Percentiles rank a stretch among this genome's conserved stretches.
Evolutionary conservation across 768 basidiomycete species (phyloP).

Genomic region (Calocera cornea): DNA sequence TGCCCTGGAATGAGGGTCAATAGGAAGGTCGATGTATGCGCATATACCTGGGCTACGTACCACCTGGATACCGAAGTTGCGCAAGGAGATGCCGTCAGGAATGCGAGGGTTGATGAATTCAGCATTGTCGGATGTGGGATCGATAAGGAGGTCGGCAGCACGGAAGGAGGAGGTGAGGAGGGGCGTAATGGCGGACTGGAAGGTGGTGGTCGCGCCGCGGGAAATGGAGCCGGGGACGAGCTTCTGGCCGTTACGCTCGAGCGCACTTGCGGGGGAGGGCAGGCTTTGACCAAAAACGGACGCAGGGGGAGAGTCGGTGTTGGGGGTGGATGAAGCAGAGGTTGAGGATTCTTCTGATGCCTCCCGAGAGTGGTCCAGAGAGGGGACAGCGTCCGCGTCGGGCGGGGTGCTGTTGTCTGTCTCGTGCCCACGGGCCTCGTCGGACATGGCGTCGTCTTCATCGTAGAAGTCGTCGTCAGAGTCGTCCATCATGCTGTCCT

Average conservation of each 20-base stretch:
- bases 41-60: slow-evolving; percentile 35
- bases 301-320: slow-evolving; percentile 13
- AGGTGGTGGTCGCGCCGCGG: slow-evolving; percentile 8
- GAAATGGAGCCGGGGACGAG: slow-evolving; percentile 11
- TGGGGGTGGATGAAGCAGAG: slow-evolving; percentile 14
- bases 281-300: slow-evolving; percentile 9
- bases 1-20: slow-evolving; percentile 36
- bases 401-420: slow-evolving; percentile 22
- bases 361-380: slow-evolving; percentile 11
- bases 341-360: slow-evolving; percentile 18
- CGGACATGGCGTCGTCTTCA: slow-evolving; percentile 36
- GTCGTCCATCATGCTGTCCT: not conserved
- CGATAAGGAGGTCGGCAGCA: slow-evolving; percentile 27
- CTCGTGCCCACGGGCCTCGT: slow-evolving; percentile 19
- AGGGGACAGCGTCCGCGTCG: slow-evolving; percentile 21
- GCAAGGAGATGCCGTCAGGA: slow-evolving; percentile 44
- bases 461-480: slow-evolving; percentile 34
- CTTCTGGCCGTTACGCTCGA: slow-evolving; percentile 8
- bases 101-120: slow-evolving; percentile 59
- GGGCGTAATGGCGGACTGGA: not conserved
- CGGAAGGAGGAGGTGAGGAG: slow-evolving; percentile 23
- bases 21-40: slow-evolving; percentile 9
- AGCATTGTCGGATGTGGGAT: slow-evolving; percentile 29
- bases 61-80: slow-evolving; percentile 83
- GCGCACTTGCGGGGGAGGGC: slow-evolving; percentile 7